A percentile compares a stretch with the other conserved stretches of the same genome.
Conservation (phyloP, 805 yeast species). For the Wickerhamiella musiphila region DNA sequence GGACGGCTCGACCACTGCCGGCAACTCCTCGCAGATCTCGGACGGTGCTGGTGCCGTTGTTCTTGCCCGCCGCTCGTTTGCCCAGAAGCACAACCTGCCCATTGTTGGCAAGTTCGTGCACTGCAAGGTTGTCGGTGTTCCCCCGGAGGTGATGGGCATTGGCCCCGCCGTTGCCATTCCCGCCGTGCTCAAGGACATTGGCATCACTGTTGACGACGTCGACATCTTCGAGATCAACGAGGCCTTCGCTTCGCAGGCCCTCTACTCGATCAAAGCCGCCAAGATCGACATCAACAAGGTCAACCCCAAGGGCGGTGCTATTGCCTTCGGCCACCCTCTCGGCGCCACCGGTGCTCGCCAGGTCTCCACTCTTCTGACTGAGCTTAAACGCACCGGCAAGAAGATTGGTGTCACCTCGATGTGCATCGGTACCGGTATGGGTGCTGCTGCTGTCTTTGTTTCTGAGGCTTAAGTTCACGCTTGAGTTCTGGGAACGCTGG, state of each 20-base stretch:
- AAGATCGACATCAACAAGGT: slow-evolving; percentile 55
- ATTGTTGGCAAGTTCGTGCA: slow-evolving; percentile 67
- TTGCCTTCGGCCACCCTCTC: slow-evolving; percentile 88
- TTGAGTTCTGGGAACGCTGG: too few species aligned
- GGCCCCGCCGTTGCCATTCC: slow-evolving; percentile 97
- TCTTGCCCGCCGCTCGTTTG: slow-evolving; percentile 70
- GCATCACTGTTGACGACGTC: slow-evolving; percentile 46
- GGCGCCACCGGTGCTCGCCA: slow-evolving; percentile 90
- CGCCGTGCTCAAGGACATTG: slow-evolving; percentile 44
- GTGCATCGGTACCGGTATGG: slow-evolving; percentile 99
- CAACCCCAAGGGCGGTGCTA: slow-evolving; percentile 92
- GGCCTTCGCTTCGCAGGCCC: slow-evolving; percentile 91
- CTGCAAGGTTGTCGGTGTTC: slow-evolving; percentile 75
- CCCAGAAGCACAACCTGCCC: slow-evolving; percentile 53
- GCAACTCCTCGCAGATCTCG: slow-evolving; percentile 88
- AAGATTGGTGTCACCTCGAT: slow-evolving; percentile 75
- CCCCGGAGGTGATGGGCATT: slow-evolving; percentile 94
- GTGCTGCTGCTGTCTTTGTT: slow-evolving; percentile 79
- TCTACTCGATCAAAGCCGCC: slow-evolving; percentile 50
- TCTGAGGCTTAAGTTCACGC: slow-evolving; percentile 47
- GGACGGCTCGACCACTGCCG: slow-evolving; percentile 83
- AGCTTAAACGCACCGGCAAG: slow-evolving; percentile 53
- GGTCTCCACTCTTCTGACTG: slow-evolving; percentile 71
- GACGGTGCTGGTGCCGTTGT: slow-evolving; percentile 92
- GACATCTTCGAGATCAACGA: slow-evolving; percentile 79